A percentile compares a stretch with the other conserved stretches of the same genome.
These are phyloP conservation scores for Murraya paniculata DNA, from an alignment of 345 rosid species.

Conservation along the genomic window DNA sequence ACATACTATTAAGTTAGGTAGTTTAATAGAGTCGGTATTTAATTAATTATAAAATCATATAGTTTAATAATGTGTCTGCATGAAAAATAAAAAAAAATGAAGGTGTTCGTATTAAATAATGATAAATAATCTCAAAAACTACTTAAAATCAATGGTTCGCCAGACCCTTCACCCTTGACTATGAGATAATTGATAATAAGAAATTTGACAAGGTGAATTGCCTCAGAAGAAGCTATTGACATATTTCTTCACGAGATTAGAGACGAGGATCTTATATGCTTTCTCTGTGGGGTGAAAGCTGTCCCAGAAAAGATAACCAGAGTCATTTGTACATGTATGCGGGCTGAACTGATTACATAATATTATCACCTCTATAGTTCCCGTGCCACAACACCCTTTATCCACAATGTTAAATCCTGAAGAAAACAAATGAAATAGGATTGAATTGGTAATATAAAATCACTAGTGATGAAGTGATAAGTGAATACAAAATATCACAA, in stretches of 20 bases:
- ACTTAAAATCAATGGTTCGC: not conserved
- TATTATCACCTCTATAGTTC: slow-evolving; percentile 25
- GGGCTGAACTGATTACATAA: slow-evolving; percentile 21
- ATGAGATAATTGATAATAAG: not conserved
- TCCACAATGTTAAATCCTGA: slow-evolving; percentile 38
- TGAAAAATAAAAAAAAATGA: too few species aligned
- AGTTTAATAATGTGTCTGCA: too few species aligned
- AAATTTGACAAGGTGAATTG: too few species aligned
- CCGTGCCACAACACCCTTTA: slow-evolving; percentile 50
- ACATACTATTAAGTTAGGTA: too few species aligned
- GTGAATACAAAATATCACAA: not conserved
- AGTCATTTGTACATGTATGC: slow-evolving; percentile 23
- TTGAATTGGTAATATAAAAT: too few species aligned
- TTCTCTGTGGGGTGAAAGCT: slow-evolving; percentile 42
- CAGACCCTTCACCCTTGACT: not conserved
- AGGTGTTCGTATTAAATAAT: too few species aligned
- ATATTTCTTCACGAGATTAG: not conserved
- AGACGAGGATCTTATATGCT: slow-evolving; percentile 20
- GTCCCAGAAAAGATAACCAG: slow-evolving; percentile 41
- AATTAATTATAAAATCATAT: too few species aligned
- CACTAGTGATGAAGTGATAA: too few species aligned
- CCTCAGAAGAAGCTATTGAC: not conserved
- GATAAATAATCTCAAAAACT: too few species aligned
- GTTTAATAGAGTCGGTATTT: too few species aligned
- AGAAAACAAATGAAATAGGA: not conserved